Evolutionary conservation across 495 filamentous ascomycete species (phyloP).

Genomic region (Usnea hakonensis): DNA sequence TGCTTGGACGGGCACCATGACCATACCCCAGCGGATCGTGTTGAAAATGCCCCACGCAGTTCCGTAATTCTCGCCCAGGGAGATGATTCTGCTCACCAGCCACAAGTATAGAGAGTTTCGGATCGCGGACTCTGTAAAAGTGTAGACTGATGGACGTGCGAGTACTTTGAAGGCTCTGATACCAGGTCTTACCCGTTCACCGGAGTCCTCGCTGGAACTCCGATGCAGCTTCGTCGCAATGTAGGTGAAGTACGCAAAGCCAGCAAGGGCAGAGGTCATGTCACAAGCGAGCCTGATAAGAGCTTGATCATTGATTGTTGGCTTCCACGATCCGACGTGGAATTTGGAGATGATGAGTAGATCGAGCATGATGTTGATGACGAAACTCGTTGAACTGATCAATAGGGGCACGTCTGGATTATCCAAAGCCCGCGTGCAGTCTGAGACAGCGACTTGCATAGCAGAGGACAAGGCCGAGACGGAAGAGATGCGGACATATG

Average conservation of each 20-base stretch:
- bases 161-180: constrained; percentile 43
- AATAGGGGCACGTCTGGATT: constrained; percentile 65
- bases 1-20: constrained; percentile 67
- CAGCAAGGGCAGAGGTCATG: constrained; percentile 46
- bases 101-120: constrained; percentile 67
- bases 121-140: constrained; percentile 56
- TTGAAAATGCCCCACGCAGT: constrained; percentile 72
- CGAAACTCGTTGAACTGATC: constrained; percentile 56
- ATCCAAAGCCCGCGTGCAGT: constrained; percentile 58
- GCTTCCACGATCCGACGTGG: constrained; percentile 47
- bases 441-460: constrained; percentile 54
- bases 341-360: constrained; percentile 62
- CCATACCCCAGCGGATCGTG: constrained; percentile 69
- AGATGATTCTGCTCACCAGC: constrained; percentile 58
- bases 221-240: constrained; percentile 26
- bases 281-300: constrained; percentile 55
- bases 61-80: constrained; percentile 55
- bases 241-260: constrained; percentile 53
- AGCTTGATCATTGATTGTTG: constrained; percentile 57
- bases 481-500: constrained; percentile 59
- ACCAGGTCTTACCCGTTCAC: constrained; percentile 28
- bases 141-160: constrained; percentile 47
- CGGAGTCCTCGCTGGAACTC: background rate
- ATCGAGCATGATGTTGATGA: constrained; percentile 63
- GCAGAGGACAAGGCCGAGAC: constrained; percentile 55